These are phyloP conservation scores for Pulveroboletus sp. DNA, from an alignment of 768 basidiomycete species.

Conservation along the genomic window DNA sequence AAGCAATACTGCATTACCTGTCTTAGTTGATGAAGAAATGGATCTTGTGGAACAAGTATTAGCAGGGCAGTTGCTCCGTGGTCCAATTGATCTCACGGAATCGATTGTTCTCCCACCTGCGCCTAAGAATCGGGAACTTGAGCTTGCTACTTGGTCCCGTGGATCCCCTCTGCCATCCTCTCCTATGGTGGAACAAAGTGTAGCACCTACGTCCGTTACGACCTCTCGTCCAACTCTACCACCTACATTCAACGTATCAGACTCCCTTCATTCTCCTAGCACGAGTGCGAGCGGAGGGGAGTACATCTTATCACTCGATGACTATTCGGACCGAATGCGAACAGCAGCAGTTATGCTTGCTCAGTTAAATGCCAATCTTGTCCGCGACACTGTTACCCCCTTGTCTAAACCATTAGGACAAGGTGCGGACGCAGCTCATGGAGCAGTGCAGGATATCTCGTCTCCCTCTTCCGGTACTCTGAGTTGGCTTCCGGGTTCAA, in stretches of 20 bases:
- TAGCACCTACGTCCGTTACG: conserved; percentile 12
- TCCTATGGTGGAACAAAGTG: conserved; percentile 37
- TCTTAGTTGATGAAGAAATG: conserved; percentile 75
- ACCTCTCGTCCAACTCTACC: conserved; percentile 4
- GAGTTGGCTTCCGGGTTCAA: conserved; percentile 53
- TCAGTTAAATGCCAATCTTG: conserved; percentile 82
- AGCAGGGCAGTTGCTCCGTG: conserved; percentile 63
- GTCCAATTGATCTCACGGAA: conserved; percentile 75
- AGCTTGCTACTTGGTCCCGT: conserved; percentile 78
- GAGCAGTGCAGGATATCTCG: conserved; percentile 8
- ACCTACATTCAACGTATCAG: neutral
- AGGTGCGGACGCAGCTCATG: conserved; percentile 1
- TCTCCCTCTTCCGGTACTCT: conserved; percentile 30
- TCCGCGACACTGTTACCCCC: conserved; percentile 45
- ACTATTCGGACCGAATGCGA: conserved; percentile 98
- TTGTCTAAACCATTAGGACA: conserved; percentile 12
- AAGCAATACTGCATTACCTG: conserved; percentile 16
- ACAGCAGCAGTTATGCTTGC: conserved; percentile 98
- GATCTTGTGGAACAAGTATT: conserved; percentile 97
- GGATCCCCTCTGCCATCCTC: conserved; percentile 47
- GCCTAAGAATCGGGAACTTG: conserved; percentile 86
- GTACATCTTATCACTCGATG: conserved; percentile 73
- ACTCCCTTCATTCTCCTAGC: conserved; percentile 3
- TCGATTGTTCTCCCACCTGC: conserved; percentile 76
- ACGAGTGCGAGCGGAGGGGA: conserved; percentile 6